Evolutionary conservation across 352 stramenopile species (phyloP).

Genomic region (Phytophthora tentaculata): DNA sequence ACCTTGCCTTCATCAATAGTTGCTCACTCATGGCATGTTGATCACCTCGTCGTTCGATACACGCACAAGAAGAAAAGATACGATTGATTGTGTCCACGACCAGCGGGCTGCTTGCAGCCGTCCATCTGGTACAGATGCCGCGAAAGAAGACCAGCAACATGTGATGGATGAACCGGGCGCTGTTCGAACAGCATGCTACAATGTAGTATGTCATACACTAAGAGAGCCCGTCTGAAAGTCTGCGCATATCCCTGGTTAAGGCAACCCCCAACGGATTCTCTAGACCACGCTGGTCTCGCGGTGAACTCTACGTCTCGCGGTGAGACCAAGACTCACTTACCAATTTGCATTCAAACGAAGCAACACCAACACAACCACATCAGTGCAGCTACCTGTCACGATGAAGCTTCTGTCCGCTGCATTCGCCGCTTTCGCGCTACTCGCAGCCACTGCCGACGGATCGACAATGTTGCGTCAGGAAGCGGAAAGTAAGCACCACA

Average conservation of each 20-base stretch:
- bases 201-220: too few relatives aligned
- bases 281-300: neutral
- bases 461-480: conserved; percentile 22
- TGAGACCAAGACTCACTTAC: conserved; percentile 20
- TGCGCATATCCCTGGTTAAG: too few relatives aligned
- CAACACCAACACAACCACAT: neutral
- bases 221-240: neutral
- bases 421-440: conserved; percentile 14
- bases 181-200: neutral
- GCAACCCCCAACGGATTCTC: too few relatives aligned
- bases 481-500: neutral
- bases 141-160: neutral
- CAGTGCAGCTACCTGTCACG: neutral
- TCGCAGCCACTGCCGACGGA: conserved; percentile 13
- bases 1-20: neutral
- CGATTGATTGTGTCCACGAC: neutral
- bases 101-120: neutral
- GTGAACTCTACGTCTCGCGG: too few relatives aligned
- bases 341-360: conserved; percentile 15
- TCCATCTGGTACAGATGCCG: neutral
- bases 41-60: neutral
- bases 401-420: conserved; percentile 18
- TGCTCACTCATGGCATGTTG: neutral
- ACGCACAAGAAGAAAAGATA: neutral
- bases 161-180: neutral